Evolutionary conservation across 805 yeast species (phyloP).

Genomic region (Schwanniomyces polymorphus): DNA sequence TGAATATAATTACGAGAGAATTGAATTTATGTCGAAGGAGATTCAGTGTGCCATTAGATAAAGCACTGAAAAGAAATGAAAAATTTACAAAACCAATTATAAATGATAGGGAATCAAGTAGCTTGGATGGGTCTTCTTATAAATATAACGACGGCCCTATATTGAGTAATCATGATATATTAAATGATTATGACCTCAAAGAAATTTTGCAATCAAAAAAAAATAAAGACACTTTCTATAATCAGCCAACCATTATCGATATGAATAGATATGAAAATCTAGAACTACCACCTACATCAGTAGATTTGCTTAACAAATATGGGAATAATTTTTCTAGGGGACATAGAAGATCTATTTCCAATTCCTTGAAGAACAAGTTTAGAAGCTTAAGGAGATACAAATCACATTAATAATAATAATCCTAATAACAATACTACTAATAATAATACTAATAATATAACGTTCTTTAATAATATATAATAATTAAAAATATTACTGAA

Average conservation of each 20-base stretch:
- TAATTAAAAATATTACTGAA: neutral
- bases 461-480: neutral
- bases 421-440: no score
- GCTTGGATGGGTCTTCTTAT: neutral
- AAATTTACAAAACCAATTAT: neutral
- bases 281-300: neutral
- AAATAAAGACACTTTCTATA: neutral
- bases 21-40: constrained; percentile 1
- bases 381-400: neutral
- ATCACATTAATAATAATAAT: neutral
- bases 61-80: neutral
- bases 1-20: constrained; percentile 4
- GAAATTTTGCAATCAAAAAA: neutral
- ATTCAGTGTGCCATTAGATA: neutral
- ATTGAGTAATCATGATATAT: neutral
- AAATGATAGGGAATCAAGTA: neutral
- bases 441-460: neutral
- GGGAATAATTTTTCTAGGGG: neutral
- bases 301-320: neutral
- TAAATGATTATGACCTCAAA: neutral
- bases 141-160: neutral
- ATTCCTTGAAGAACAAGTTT: neutral
- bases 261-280: neutral
- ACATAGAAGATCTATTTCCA: neutral
- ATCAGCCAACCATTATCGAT: neutral